These are phyloP conservation scores for Sicyos edulis DNA, from an alignment of 306 rosid genomes.

Conservation along the genomic window DNA sequence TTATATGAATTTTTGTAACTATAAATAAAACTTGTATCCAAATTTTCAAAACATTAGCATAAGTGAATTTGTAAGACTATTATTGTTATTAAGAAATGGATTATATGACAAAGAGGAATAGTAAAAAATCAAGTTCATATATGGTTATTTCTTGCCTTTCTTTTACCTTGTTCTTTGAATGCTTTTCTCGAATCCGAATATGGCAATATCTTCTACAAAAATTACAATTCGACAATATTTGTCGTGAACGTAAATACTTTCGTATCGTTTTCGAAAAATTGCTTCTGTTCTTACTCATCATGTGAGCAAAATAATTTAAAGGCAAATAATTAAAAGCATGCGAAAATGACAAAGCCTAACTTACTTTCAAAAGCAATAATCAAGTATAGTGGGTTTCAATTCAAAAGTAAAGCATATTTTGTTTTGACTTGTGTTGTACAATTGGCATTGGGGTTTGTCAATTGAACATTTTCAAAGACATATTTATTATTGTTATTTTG, in stretches of 20 bases:
- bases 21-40: too few species aligned
- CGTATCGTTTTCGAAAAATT: background rate
- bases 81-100: background rate
- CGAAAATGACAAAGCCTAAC: background rate
- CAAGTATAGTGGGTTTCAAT: background rate
- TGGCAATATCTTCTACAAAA: background rate
- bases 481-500: background rate
- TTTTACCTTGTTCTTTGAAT: background rate
- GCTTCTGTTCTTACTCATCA: background rate
- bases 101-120: background rate
- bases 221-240: background rate
- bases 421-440: background rate
- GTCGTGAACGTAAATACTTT: background rate
- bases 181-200: background rate
- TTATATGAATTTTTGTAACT: too few species aligned
- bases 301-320: background rate
- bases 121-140: background rate
- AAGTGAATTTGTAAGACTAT: too few species aligned
- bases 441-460: background rate
- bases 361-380: background rate
- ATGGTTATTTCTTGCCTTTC: background rate
- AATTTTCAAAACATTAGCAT: too few species aligned
- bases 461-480: too few species aligned
- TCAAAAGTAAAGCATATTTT: background rate
- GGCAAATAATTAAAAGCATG: background rate